Conservation (phyloP, 352 stramenopile species). For the Globisporangium irregulare region DNA sequence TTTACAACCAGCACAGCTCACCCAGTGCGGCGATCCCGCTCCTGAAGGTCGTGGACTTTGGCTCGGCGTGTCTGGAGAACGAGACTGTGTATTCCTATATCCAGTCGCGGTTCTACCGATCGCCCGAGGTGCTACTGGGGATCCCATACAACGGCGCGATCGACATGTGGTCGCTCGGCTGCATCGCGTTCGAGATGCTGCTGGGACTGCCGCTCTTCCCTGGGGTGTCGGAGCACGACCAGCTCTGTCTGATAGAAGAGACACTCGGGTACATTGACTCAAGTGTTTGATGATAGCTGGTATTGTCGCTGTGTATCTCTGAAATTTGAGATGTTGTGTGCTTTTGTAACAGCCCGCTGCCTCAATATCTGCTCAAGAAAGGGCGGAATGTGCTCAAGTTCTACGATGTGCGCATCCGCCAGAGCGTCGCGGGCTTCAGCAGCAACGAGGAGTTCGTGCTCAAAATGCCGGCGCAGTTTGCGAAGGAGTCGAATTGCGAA, state of each 20-base stretch:
- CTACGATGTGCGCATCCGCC: constrained; percentile 29
- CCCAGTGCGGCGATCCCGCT: constrained; percentile 15
- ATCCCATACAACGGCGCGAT: constrained; percentile 54
- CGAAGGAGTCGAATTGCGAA: constrained; percentile 28
- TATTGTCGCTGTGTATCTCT: not conserved
- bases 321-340: not conserved
- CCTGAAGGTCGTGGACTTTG: constrained; percentile 97
- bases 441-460: constrained; percentile 26
- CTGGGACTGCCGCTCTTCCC: constrained; percentile 94
- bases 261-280: constrained; percentile 52
- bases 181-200: constrained; percentile 89
- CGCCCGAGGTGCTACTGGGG: constrained; percentile 64
- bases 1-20: not conserved
- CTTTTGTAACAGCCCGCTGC: constrained; percentile 18
- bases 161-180: constrained; percentile 63
- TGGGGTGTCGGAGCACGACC: constrained; percentile 91
- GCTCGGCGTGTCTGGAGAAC: constrained; percentile 84
- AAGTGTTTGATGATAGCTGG: not conserved
- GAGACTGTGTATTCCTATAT: constrained; percentile 94
- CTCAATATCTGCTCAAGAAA: constrained; percentile 29
- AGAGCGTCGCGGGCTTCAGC: not conserved
- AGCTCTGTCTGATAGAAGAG: constrained; percentile 91
- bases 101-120: constrained; percentile 93
- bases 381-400: constrained; percentile 45
- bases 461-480: constrained; percentile 38